Evolutionary conservation across 2,329 filamentous ascomycete genomes (phyloP), one percentile per base, ranked within the genome.

Genomic region (Mycocentrospora acerina): DNA sequence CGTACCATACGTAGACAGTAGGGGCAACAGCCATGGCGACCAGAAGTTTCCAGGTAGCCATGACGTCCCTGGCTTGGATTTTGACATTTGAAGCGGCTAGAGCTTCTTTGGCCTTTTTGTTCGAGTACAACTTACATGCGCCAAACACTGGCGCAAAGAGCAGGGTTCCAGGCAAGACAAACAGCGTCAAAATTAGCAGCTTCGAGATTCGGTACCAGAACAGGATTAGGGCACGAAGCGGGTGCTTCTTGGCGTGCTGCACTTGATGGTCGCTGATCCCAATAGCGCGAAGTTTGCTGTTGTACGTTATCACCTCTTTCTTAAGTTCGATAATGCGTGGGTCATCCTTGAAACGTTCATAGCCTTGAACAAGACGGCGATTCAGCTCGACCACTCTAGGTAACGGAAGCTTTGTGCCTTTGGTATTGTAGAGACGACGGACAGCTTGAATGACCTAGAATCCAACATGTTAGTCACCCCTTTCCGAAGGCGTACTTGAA

Each of bases 331-430:
- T 75, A 53, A 97, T 90, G 31, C 90, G 83, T 40, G 85, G 85
- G 58, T 97, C 90, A 46, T 94, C 83, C 71, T 95, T 95, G 76
- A 91, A 96, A 39, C 86, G 84, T 37, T 87, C 88, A 62, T 96
- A 98, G 17, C 91, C 91, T 67, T 91, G 85, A 40, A 94, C 86
- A 5, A 98, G 78, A 24, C 91, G 83, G 35, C 91, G 81, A 70
- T 97, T 97, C 35, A 98, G 80, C 71, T 98, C 93, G 22, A 97
- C 88, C 8, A 97, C 88, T 61, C 91, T 86, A 1, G 91, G 89
- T 15, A 97, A 77, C 6, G 91, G 91, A 25, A 97, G 77, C 67
- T 95, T 95, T 72, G 91, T 95, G 55, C 90, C 89, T 33, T 89
- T 93, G 9, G 90, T 88, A 60, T 95, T 96, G 71, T 98, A 98